Evolutionary conservation across 495 filamentous ascomycete species (phyloP), one percentile per base, ranked within the genome.

Genomic region (Chlorociboria aeruginascens): DNA sequence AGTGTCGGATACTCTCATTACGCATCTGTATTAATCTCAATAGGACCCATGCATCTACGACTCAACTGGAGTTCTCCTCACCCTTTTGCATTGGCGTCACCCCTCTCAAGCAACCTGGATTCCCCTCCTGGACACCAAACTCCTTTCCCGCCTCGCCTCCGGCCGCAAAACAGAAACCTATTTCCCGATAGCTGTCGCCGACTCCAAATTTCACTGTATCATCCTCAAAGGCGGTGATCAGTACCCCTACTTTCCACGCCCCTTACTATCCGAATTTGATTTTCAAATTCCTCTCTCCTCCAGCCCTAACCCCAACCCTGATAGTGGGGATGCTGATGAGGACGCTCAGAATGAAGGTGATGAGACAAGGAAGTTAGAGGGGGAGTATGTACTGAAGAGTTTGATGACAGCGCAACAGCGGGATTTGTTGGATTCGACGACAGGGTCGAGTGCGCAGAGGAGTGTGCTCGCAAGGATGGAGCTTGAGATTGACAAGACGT

Each of bases 131-230:
- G 89, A 96, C 65, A 98, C 93, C 0, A 86, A 71, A 50, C 78
- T 78, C 7, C 70, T 98, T 16, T 79, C 85, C 4, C 86, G 92
- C 43, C 71, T 95, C 6, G 81, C 83, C 3, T 77, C 77, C 7
- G 92, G 93, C 32, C 77, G 78, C 39, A 95, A 93, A 60, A 78
- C 84, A 52, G 92, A 98, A 63, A 76, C 72, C 0, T 98, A 98
- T 65, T 98, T 88, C 79, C 93, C 92, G 0, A 86, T 98, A 31
- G 92, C 90, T 8, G 89, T 96, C 2, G 88, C 89, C 12, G 79
- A 89, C 53, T 74, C 82, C 53, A 93, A 85, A 58, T 98, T 98
- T 64, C 89, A 97, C 68, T 97, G 93, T 66, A 95, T 97, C 64
- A 97, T 98, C 55, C 82, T 98, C 55, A 97, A 98, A 60, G 92